Conservation (phyloP, 805 yeast species). For the Ogataea kodamae region DNA sequence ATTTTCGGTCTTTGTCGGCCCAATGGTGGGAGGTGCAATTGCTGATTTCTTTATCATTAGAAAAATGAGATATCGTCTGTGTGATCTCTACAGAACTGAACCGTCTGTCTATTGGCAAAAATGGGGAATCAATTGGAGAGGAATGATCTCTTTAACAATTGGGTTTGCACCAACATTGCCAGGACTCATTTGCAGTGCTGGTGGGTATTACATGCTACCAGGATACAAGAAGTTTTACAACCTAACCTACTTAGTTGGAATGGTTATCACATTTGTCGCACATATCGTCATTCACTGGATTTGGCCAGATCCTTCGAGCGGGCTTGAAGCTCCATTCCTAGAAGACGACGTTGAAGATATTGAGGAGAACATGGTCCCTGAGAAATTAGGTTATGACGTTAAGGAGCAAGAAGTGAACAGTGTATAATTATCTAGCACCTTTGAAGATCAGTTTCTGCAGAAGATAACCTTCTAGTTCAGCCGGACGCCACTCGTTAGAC, state of each 20-base stretch:
- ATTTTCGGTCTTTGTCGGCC: constrained; percentile 59
- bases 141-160: constrained; percentile 12
- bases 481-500: constrained; percentile 7
- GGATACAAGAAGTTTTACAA: constrained; percentile 17
- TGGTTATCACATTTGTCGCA: constrained; percentile 8
- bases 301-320: constrained; percentile 13
- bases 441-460: constrained; percentile 9
- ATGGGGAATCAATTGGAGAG: constrained; percentile 21
- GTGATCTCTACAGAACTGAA: constrained; percentile 21
- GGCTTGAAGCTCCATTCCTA: constrained; percentile 12
- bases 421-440: not conserved
- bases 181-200: constrained; percentile 18
- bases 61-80: constrained; percentile 31
- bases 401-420: constrained; percentile 4
- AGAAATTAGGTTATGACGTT: constrained; percentile 6
- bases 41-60: constrained; percentile 27
- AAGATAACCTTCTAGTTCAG: not conserved
- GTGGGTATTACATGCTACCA: constrained; percentile 9
- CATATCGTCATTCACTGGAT: constrained; percentile 9
- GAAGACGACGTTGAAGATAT: constrained; percentile 2
- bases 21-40: constrained; percentile 22
- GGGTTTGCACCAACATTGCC: constrained; percentile 21
- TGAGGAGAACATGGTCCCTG: not conserved
- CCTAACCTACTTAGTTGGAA: constrained; percentile 15
- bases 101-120: constrained; percentile 15